phyloP scores from a whole-genome alignment of 2,329 filamentous ascomycete species.

The Botrytis galanthina region DNA sequence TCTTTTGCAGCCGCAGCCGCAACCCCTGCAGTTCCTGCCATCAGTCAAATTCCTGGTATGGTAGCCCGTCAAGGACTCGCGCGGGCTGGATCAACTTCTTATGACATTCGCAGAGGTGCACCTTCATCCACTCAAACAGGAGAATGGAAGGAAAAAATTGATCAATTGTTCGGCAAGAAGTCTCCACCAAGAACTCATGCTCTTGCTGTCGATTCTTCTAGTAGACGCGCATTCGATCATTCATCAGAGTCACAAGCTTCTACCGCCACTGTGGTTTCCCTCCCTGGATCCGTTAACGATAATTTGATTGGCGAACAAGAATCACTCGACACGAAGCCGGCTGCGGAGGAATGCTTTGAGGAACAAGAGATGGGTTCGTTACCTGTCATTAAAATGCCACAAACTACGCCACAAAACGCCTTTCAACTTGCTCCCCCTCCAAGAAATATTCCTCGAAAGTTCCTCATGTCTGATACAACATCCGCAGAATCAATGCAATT shows the following conservation, averaged over 20 bases:
- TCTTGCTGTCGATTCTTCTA: conserved; percentile 64
- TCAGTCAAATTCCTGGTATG: conserved; percentile 24
- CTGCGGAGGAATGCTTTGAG: conserved; percentile 78
- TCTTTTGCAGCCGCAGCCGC: conserved; percentile 46
- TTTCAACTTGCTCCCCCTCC: conserved; percentile 58
- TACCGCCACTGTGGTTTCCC: conserved; percentile 72
- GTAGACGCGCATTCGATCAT: conserved; percentile 64
- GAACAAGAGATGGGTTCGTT: conserved; percentile 77
- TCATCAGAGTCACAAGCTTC: conserved; percentile 41
- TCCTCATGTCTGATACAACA: conserved; percentile 47
- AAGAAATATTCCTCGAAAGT: conserved; percentile 54
- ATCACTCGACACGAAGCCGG: conserved; percentile 59
- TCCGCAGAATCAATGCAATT: conserved; percentile 47
- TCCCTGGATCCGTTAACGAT: conserved; percentile 47
- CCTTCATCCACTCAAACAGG: conserved; percentile 35
- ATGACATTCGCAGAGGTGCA: conserved; percentile 42
- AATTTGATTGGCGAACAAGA: conserved; percentile 43
- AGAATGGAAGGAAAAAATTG: conserved; percentile 81
- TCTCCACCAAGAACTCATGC: conserved; percentile 55
- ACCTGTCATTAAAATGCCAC: conserved; percentile 67
- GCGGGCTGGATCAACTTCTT: conserved; percentile 41
- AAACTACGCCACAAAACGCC: conserved; percentile 57
- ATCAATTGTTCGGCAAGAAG: conserved; percentile 66
- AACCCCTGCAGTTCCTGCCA: conserved; percentile 31
- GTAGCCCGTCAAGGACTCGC: conserved; percentile 39